Percentiles rank a stretch among this genome's conserved stretches.
Evolutionary conservation across 306 rosid genomes (phyloP).

Genomic region (Lotus japonicus): DNA sequence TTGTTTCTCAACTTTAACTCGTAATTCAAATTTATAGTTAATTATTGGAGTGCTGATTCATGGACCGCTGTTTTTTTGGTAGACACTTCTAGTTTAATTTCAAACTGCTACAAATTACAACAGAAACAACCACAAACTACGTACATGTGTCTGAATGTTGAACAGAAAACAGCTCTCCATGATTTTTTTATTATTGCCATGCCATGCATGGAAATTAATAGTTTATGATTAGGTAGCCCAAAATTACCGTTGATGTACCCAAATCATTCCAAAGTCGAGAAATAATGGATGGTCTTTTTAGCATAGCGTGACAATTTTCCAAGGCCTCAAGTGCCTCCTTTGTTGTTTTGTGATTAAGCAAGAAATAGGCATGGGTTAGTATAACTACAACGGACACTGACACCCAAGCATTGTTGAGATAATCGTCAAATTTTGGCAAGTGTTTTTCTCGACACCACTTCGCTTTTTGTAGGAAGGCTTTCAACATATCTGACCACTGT

Average conservation of each 20-base stretch:
- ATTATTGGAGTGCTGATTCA: no score
- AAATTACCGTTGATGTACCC: slow-evolving; percentile 41
- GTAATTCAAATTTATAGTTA: no score
- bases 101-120: no score
- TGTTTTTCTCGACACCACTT: slow-evolving; percentile 32
- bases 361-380: slow-evolving; percentile 35
- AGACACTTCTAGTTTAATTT: no score
- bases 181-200: no score
- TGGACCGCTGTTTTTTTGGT: no score
- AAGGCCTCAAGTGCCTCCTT: slow-evolving; percentile 28
- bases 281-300: slow-evolving; percentile 33
- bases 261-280: slow-evolving; percentile 55
- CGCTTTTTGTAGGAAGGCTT: slow-evolving; percentile 51
- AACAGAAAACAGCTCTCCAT: no score
- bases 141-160: no score
- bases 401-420: slow-evolving; percentile 45
- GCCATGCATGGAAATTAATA: no score
- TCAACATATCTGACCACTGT: slow-evolving; percentile 52
- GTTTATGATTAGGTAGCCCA: background rate
- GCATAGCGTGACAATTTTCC: slow-evolving; percentile 20
- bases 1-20: no score
- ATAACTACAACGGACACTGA: slow-evolving; percentile 34
- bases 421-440: slow-evolving; percentile 32
- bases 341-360: slow-evolving; percentile 26
- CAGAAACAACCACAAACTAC: no score